A percentile compares a stretch with the other conserved stretches of the same genome.
Evolutionary conservation across 1,139 yeast species (phyloP).

Genomic region (Wickerhamomyces sp.): DNA sequence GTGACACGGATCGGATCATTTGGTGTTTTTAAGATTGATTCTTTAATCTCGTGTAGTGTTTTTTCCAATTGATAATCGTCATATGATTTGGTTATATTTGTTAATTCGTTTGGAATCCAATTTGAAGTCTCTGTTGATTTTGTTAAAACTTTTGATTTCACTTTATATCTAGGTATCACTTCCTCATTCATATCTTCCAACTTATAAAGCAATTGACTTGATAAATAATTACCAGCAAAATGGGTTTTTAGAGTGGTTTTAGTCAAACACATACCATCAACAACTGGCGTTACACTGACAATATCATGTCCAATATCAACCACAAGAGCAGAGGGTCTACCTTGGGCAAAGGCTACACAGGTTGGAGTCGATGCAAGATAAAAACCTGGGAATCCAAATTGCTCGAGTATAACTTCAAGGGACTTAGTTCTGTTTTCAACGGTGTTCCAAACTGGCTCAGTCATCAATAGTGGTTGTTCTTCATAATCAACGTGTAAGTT

Average conservation of each 20-base stretch:
- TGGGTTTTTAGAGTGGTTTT: slow-evolving; percentile 66
- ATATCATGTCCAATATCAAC: slow-evolving; percentile 90
- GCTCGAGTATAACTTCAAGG: slow-evolving; percentile 72
- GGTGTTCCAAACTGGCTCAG: slow-evolving; percentile 87
- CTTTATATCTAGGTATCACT: slow-evolving; percentile 24
- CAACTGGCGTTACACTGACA: slow-evolving; percentile 82
- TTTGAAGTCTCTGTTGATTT: slow-evolving; percentile 19
- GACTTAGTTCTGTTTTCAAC: slow-evolving; percentile 63
- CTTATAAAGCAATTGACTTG: slow-evolving; percentile 34
- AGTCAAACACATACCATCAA: slow-evolving; percentile 84
- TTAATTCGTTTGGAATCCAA: slow-evolving; percentile 22
- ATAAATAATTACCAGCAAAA: slow-evolving; percentile 58
- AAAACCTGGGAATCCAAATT: slow-evolving; percentile 75
- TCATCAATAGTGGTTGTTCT: slow-evolving; percentile 73
- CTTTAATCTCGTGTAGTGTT: slow-evolving; percentile 57
- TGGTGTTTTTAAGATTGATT: slow-evolving; percentile 47
- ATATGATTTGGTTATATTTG: slow-evolving; percentile 35
- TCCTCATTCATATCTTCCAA: slow-evolving; percentile 14
- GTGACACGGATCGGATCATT: slow-evolving; percentile 15
- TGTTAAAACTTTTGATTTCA: slow-evolving; percentile 21
- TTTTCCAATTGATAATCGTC: slow-evolving; percentile 29
- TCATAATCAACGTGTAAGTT: slow-evolving; percentile 45
- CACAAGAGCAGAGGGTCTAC: slow-evolving; percentile 88
- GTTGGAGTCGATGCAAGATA: slow-evolving; percentile 84
- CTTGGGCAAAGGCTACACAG: slow-evolving; percentile 88